Evolutionary conservation across 176 grass and related monocot genomes (phyloP).

Genomic region (Juncus inflexus): DNA sequence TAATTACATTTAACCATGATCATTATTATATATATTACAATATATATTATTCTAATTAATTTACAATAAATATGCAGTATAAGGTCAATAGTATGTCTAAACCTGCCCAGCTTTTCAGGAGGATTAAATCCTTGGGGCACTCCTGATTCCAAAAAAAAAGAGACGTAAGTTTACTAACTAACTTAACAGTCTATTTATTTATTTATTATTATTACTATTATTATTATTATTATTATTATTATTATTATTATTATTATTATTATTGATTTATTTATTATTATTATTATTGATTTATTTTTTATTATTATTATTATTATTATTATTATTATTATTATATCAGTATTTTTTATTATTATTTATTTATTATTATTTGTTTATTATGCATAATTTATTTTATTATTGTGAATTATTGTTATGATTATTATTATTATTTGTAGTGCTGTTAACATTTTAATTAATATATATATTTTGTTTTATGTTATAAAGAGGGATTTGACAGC

Average conservation of each 20-base stretch:
- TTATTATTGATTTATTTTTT: too few species aligned
- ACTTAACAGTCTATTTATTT: not conserved
- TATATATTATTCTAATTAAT: constrained; percentile 26
- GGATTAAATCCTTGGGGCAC: constrained; percentile 97
- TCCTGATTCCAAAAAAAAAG: constrained; percentile 73
- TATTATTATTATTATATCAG: too few species aligned
- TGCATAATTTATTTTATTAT: too few species aligned
- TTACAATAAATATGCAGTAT: constrained; percentile 60
- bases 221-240: too few species aligned
- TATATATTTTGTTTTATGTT: not conserved
- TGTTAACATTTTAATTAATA: not conserved
- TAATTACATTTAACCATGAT: constrained; percentile 6
- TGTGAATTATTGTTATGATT: too few species aligned
- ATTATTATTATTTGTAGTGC: too few species aligned
- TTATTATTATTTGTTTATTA: too few species aligned
- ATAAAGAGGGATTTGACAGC: constrained; percentile 76
- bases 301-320: too few species aligned
- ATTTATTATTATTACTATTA: not conserved
- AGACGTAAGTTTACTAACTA: constrained; percentile 58
- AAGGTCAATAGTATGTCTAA: constrained; percentile 90
- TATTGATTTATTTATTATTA: too few species aligned
- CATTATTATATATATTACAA: constrained; percentile 3
- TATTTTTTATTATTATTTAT: too few species aligned
- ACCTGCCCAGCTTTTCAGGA: constrained; percentile 95
- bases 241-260: too few species aligned